Evolutionary conservation across 2,329 filamentous ascomycete species (phyloP), one percentile per base, ranked within the genome.

Genomic region (Cyphellophora attinorum): DNA sequence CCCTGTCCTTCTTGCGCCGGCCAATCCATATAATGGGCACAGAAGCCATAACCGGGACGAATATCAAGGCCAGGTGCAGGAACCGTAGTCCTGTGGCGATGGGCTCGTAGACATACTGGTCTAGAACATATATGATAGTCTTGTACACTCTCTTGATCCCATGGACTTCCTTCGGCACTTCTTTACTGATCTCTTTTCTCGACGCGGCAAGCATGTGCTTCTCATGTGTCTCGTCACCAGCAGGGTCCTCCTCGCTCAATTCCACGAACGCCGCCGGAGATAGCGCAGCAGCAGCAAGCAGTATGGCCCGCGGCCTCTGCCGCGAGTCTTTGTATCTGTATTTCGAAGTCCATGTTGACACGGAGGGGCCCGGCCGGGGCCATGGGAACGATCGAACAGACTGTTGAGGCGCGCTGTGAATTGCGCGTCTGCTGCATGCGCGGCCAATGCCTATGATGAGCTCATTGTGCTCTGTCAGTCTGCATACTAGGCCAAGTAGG

Each of bases 11-110:
- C 31, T 75, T 65, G 29, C 80, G 67, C 19, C 57, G 54, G 1
- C 91, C 91, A 38, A 94, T 40, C 81, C 84, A 95, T 38, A 94
- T 77, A 0, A 68, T 70, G 0, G 91, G 91, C 5, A 93, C 74
- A 0, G 83, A 72, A 2, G 81, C 56, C 34, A 98, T 76, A 27
- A 98, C 86, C 0, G 91, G 91, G 13, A 95, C 78, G 53, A 98
- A 98, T 36, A 98, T 91, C 39, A 81, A 58, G 31, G 85, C 75
- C 4, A 98, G 67, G 53, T 95, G 85, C 12, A 95, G 58, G 49
- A 98, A 93, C n/a, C 91, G 74, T 30, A 89, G 58, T 1, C 83
- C 84, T 0, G 89, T 98, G 36, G 81, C 86, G 16, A 95, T 57
- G 0, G 91, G 89, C 58, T 98, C 91, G 37, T 60, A 62, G 13